phyloP scores from a whole-genome alignment of 306 rosid genomes.

The Oemleria cerasiformis region DNA sequence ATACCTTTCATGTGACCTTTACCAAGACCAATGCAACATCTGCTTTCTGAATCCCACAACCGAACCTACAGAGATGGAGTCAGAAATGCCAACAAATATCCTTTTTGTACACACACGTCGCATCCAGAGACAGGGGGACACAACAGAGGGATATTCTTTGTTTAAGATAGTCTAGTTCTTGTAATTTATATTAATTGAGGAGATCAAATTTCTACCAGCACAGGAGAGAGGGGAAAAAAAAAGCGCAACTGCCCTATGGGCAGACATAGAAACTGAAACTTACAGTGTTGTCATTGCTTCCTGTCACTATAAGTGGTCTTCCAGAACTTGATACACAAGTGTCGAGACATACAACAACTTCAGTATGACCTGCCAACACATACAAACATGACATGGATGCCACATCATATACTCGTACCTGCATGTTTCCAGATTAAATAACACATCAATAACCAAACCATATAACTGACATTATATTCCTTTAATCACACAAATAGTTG shows the following conservation, averaged over 20 bases:
- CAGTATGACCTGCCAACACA: constrained; percentile 85
- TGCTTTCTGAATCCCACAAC: constrained; percentile 83
- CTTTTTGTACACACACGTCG: neutral
- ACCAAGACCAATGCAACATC: constrained; percentile 79
- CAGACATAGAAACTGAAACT: constrained; percentile 32
- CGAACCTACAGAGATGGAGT: constrained; percentile 61
- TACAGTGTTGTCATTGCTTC: constrained; percentile 92
- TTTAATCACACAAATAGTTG: neutral
- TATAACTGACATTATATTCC: neutral
- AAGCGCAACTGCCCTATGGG: neutral
- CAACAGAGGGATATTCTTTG: neutral
- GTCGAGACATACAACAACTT: constrained; percentile 76
- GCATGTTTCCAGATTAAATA: constrained; percentile 42
- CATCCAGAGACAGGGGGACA: neutral
- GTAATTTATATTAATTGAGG: neutral
- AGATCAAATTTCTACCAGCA: neutral
- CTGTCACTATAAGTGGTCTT: constrained; percentile 64
- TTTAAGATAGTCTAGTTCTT: neutral
- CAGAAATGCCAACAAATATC: constrained; percentile 15
- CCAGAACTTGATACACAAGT: constrained; percentile 81
- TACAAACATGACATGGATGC: constrained; percentile 87
- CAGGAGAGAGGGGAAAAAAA: neutral
- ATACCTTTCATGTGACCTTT: constrained; percentile 86
- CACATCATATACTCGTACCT: constrained; percentile 88
- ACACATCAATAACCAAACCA: constrained; percentile 15